These are phyloP conservation scores for Tetradesmus lagerheimii DNA, from an alignment of 139 green algal genomes.

Conservation along the genomic window DNA sequence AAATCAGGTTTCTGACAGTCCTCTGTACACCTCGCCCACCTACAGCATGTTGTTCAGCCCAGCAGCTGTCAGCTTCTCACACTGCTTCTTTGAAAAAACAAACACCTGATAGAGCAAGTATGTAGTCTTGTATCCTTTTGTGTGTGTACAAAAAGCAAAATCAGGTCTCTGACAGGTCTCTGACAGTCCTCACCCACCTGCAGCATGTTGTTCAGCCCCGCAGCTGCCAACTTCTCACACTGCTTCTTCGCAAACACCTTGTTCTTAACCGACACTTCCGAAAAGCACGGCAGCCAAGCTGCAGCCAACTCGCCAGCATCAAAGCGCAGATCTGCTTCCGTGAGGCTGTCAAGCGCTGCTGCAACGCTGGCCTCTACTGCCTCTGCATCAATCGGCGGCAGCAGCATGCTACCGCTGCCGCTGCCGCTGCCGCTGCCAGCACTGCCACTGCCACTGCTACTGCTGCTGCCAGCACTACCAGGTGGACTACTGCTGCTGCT, in stretches of 20 bases:
- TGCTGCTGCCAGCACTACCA: neutral
- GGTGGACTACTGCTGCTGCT: neutral
- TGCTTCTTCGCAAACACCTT: slow-evolving; percentile 4
- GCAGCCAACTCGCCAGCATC: neutral
- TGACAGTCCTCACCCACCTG: neutral
- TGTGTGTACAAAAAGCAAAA: too few relatives aligned
- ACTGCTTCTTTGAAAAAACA: neutral
- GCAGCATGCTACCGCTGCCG: neutral
- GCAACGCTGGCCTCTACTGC: slow-evolving; percentile 6
- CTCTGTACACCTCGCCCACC: neutral
- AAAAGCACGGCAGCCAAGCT: neutral
- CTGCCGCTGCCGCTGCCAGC: neutral
- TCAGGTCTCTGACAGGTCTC: too few relatives aligned
- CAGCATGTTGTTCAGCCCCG: slow-evolving; percentile 9
- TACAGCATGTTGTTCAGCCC: slow-evolving; percentile 7
- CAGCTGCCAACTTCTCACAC: neutral
- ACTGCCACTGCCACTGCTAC: neutral
- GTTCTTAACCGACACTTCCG: neutral
- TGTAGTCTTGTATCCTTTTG: too few relatives aligned
- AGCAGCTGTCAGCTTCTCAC: neutral
- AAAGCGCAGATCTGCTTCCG: slow-evolving; percentile 25
- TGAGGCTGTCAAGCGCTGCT: neutral
- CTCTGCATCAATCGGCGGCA: neutral
- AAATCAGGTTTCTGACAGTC: too few relatives aligned
- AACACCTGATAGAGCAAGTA: too few relatives aligned